Evolutionary conservation across 495 filamentous ascomycete species (phyloP).

Genomic region (Aspergillus avenaceus): DNA sequence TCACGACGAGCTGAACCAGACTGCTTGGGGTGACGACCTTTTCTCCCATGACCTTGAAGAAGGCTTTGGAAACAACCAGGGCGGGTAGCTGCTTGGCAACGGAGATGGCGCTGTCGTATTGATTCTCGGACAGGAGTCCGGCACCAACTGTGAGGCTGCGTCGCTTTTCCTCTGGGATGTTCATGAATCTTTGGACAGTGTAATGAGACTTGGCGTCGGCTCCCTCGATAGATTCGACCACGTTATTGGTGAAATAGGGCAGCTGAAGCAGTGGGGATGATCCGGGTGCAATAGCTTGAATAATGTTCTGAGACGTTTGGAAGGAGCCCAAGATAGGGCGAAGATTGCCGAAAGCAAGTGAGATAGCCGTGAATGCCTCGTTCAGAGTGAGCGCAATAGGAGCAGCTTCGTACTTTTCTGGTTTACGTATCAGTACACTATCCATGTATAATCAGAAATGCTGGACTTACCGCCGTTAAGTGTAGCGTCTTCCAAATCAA

Average conservation of each 20-base stretch:
- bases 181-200: conserved; percentile 84
- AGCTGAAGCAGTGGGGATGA: conserved; percentile 89
- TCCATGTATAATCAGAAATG: neutral
- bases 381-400: conserved; percentile 80
- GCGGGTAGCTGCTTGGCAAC: conserved; percentile 79
- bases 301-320: conserved; percentile 73
- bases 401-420: conserved; percentile 71
- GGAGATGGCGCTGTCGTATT: conserved; percentile 70
- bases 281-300: conserved; percentile 82
- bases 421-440: conserved; percentile 5
- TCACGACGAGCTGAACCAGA: conserved; percentile 89
- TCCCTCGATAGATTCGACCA: conserved; percentile 74
- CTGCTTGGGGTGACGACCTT: conserved; percentile 88
- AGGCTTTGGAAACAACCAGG: conserved; percentile 84
- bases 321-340: conserved; percentile 79
- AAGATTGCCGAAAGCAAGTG: conserved; percentile 82
- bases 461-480: conserved; percentile 66
- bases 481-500: conserved; percentile 67
- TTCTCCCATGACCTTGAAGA: conserved; percentile 97
- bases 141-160: conserved; percentile 63
- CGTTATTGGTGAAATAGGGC: conserved; percentile 73
- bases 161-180: conserved; percentile 67
- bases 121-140: conserved; percentile 65
- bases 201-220: conserved; percentile 66
- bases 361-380: conserved; percentile 80